Evolutionary conservation across 1,139 yeast genomes (phyloP), one percentile per base, ranked within the genome.

Genomic region (Yamadazyma dushanensis): DNA sequence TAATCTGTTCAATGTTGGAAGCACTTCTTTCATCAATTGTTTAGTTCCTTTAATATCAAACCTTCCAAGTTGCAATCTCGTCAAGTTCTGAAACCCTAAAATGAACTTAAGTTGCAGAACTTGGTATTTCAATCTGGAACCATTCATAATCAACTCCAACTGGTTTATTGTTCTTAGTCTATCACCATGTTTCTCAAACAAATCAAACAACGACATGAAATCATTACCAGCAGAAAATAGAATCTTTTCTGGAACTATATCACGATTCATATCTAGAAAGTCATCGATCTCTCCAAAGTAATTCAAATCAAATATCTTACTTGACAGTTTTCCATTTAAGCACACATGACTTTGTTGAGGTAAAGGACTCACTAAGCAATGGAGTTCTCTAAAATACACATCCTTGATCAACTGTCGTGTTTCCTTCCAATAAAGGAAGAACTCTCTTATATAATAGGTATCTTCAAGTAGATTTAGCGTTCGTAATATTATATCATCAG

Each of bases 181-280:
- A 0, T 33, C 35, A 16, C 51, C 35, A 34, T 51, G 57, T 18
- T 49, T 46, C 3, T 31, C 32, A 35, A 67, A 46, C 17, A 67
- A 41, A 2, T 49, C 47, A 24, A 49, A 54, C 39, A 66, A 42
- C 3, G 66, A 56, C 21, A 44, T 40, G 42, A 63, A 62, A 40
- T 65, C 71, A 13, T 61, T 59, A 11, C 68, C 66, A 16, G 63
- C 54, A n/a, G 59, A 44, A 21, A 66, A 43, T 14, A 61, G 41
- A 13, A 62, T 29, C 32, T 51, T 51, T 8, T 42, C 36, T 2
- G 73, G 72, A 9, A 45, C 46, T 14, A 66, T 48, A 32, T 60
- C 63, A 1, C 52, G 55, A 38, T 62, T 56, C 11, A 42, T 46
- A 10, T 39, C 36, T 8, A 66, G 43, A 38, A 67, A 62, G 31